These are phyloP conservation scores for Crithidia sp. DNA, from an alignment of 208 protist species.

Conservation along the genomic window DNA sequence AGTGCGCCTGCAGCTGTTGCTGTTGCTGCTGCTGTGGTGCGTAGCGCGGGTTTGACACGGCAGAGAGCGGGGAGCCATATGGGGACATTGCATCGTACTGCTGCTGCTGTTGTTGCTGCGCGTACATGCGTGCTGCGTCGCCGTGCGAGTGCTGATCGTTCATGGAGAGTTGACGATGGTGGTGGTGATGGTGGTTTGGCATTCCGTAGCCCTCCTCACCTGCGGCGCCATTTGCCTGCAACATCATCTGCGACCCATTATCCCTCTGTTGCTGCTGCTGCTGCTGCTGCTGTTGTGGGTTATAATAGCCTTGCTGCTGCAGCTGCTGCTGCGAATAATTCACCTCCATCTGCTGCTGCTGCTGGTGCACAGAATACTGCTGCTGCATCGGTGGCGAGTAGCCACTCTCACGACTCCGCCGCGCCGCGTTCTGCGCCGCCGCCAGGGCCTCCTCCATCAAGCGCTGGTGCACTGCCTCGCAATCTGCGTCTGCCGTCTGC, in stretches of 20 bases:
- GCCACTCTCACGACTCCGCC: background rate
- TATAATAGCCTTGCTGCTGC: too few species aligned
- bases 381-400: background rate
- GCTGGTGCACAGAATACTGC: constrained; percentile 20
- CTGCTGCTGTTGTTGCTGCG: constrained; percentile 2
- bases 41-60: background rate
- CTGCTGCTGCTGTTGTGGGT: constrained; percentile 1
- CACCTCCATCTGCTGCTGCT: constrained; percentile 17
- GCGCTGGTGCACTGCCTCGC: constrained; percentile 54
- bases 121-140: background rate
- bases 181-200: background rate
- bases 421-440: constrained; percentile 4
- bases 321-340: background rate
- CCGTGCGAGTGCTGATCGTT: background rate
- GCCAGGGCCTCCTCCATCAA: constrained; percentile 34
- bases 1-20: constrained; percentile 6
- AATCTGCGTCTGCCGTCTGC: constrained; percentile 52
- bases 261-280: constrained; percentile 16
- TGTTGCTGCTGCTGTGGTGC: constrained; percentile 16
- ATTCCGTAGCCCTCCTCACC: background rate
- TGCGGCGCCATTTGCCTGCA: background rate
- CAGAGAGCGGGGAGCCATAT: constrained; percentile 1
- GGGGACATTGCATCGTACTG: background rate
- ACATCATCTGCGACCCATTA: background rate
- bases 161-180: background rate